phyloP scores from a whole-genome alignment of 2,329 filamentous ascomycete species.

The Xenosphaeropsis pyriputrescens region DNA sequence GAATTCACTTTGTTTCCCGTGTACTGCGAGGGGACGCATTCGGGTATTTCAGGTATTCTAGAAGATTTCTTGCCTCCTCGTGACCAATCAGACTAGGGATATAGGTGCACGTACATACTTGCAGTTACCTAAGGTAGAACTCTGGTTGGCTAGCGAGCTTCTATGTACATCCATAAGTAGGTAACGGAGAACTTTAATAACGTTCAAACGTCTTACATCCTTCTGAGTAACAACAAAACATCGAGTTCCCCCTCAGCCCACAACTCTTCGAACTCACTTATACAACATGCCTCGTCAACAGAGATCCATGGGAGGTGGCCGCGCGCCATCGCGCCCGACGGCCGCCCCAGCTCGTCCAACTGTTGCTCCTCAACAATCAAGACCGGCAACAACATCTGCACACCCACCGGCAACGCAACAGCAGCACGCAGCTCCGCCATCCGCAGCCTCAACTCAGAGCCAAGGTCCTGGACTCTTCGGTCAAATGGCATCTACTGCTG shows the following conservation, averaged over 20 bases:
- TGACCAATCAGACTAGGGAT: no score
- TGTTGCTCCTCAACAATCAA: slow-evolving; percentile 43
- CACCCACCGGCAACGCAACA: slow-evolving; percentile 30
- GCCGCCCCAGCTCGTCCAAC: slow-evolving; percentile 41
- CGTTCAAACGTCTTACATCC: no score
- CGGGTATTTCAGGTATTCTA: no score
- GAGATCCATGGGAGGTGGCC: slow-evolving; percentile 39
- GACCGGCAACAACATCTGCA: slow-evolving; percentile 52
- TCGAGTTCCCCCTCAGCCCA: slow-evolving; percentile 1
- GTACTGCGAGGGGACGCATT: slow-evolving; percentile 4
- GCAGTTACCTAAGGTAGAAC: no score
- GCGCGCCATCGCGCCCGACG: slow-evolving; percentile 51
- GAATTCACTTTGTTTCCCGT: no score
- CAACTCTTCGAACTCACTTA: slow-evolving; percentile 3
- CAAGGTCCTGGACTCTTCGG: slow-evolving; percentile 78
- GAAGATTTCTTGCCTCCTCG: no score
- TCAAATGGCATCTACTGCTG: slow-evolving; percentile 94
- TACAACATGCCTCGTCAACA: slow-evolving; percentile 61
- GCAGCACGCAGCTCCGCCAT: slow-evolving; percentile 26
- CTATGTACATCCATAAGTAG: no score
- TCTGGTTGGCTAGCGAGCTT: no score
- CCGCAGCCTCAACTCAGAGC: slow-evolving; percentile 19
- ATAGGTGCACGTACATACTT: no score
- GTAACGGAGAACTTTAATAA: no score
- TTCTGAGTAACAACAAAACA: neutral